Evolutionary conservation across 345 rosid genomes (phyloP).

Genomic region (Geranium brycei): DNA sequence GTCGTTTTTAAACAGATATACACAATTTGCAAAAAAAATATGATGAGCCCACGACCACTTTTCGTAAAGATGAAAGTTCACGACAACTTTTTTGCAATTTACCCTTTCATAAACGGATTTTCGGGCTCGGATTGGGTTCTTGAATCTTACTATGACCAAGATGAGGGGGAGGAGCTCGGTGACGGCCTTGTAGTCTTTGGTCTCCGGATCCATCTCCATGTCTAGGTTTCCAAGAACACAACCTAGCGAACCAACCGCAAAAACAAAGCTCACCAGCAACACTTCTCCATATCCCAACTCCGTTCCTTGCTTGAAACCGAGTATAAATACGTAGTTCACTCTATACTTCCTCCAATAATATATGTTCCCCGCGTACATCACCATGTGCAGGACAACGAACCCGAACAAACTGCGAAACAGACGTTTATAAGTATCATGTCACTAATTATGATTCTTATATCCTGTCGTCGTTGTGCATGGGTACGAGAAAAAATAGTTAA

Average conservation of each 20-base stretch:
- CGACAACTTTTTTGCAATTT: too few relatives aligned
- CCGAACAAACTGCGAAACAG: constrained; percentile 24
- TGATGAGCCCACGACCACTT: too few relatives aligned
- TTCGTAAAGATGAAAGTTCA: too few relatives aligned
- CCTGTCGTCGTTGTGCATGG: too few relatives aligned
- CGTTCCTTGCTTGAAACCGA: constrained; percentile 65
- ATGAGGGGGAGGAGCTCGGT: constrained; percentile 60
- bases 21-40: too few relatives aligned
- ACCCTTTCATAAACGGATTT: too few relatives aligned
- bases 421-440: too few relatives aligned
- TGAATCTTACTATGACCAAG: constrained; percentile 39
- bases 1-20: too few relatives aligned
- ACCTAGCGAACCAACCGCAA: constrained; percentile 41
- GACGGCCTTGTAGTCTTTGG: constrained; percentile 36
- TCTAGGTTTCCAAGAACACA: constrained; percentile 55
- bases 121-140: too few relatives aligned
- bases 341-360: constrained; percentile 59
- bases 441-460: too few relatives aligned
- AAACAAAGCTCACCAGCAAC: constrained; percentile 35
- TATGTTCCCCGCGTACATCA: constrained; percentile 47
- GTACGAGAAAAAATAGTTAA: too few relatives aligned
- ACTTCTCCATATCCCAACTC: constrained; percentile 62
- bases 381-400: constrained; percentile 53
- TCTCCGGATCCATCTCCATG: constrained; percentile 72
- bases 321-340: constrained; percentile 58